Base-by-base conservation (phyloP, 2,329 filamentous ascomycete species). In the Phaeoacremonium minimum region DNA sequence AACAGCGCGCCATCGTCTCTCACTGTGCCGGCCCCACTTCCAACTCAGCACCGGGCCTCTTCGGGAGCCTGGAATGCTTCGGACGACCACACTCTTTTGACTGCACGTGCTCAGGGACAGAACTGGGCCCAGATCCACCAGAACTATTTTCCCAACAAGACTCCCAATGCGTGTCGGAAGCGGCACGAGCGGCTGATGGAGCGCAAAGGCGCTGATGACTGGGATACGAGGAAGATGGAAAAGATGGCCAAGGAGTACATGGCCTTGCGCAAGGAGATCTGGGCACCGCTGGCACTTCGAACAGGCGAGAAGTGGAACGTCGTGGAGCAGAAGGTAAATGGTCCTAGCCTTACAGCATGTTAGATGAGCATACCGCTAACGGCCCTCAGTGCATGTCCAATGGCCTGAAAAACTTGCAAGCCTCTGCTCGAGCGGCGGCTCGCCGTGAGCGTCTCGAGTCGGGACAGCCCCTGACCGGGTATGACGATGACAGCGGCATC, bases 151-250 rank as follows among this genome's bases (percentile, higher is more conserved):
- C 84, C 83, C 2, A 71, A 64, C 56, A 95, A 95, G 67, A 80
- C 77, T 7, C 67, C 83, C 40, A 93, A 93, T 57, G 89, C 89
- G 14, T 95, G 88, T 63, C 85, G 88, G 46, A 95, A 95, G 66
- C 79, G 88, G 37, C 87, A 94, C 52, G 88, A 95, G 63, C 75
- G 88, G 28, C 66, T 95, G 46, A 82, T 91, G 71, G 85, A 91
- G 63, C 79, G 83, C 46, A 74, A 73, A 55, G 80, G 81, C 40
- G 77, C 80, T 32, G 83, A 87, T 49, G 84, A 90, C 51, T 93
- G 87, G 83, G 85, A 91, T 50, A 75, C 75, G 15, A 69, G 81
- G 47, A 86, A 86, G 65, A 69, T 90, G 16, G 85, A 91, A 56
- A 70, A 72, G 8, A 67, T 95, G 28, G 85, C 86, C 26, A 77